Conservation (phyloP, 768 basidiomycete genomes). For the Fibroporia radiculosa region DNA sequence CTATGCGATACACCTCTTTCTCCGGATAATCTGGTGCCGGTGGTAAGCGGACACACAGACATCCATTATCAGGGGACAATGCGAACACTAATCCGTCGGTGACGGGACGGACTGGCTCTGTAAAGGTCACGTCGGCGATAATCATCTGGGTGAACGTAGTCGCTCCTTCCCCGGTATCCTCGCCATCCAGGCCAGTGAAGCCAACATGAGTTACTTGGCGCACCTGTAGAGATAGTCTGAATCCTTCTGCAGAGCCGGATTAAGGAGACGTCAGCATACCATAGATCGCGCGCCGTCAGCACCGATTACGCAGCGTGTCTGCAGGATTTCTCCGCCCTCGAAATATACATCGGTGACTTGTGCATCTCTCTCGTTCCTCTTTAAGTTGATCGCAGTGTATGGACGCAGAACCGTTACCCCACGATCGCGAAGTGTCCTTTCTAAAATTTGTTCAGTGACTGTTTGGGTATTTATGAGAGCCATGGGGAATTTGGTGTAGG, state of each 20-base stretch:
- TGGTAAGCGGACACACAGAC: constrained; percentile 16
- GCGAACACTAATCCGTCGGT: constrained; percentile 20
- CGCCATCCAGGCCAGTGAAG: constrained; percentile 36
- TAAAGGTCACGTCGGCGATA: constrained; percentile 39
- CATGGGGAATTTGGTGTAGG: constrained; percentile 38
- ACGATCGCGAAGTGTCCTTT: constrained; percentile 23
- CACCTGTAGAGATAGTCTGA: constrained; percentile 24
- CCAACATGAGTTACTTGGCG: constrained; percentile 33
- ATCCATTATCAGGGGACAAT: constrained; percentile 24
- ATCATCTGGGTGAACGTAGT: constrained; percentile 32
- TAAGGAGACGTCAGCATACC: constrained; percentile 22
- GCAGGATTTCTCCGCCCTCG: constrained; percentile 36
- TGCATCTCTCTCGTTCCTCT: constrained; percentile 20
- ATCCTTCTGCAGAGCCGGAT: neutral
- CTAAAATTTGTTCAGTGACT: constrained; percentile 34
- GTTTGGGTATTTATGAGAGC: constrained; percentile 35
- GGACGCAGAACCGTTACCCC: constrained; percentile 30
- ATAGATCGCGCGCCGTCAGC: constrained; percentile 43
- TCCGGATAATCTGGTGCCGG: constrained; percentile 11
- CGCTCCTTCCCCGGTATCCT: constrained; percentile 13
- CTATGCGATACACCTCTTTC: neutral
- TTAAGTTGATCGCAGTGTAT: constrained; percentile 32
- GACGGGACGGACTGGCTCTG: constrained; percentile 16
- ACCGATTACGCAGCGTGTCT: constrained; percentile 39
- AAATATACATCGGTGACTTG: constrained; percentile 34